Percentiles rank a stretch among this genome's conserved stretches.
phyloP scores from a whole-genome alignment of 2,329 filamentous ascomycete genomes.

The Colletotrichum orbiculare region DNA sequence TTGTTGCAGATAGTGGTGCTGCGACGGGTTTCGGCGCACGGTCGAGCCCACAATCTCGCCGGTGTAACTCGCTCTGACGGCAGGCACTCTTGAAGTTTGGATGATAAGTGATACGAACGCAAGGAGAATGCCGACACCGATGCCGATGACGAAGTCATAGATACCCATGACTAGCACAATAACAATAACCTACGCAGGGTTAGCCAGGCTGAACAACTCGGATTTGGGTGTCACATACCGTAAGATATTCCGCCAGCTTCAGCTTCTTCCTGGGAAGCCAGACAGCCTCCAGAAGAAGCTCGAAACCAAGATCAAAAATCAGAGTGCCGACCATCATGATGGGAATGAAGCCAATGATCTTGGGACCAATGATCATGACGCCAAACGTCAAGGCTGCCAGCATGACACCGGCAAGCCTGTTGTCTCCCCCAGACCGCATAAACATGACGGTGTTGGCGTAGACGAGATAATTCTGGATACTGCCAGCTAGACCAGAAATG shows the following conservation, averaged over 20 bases:
- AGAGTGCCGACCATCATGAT: slow-evolving; percentile 96
- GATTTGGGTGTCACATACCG: slow-evolving; percentile 60
- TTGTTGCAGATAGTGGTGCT: slow-evolving; percentile 85
- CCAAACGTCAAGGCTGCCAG: slow-evolving; percentile 83
- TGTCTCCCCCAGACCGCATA: slow-evolving; percentile 90
- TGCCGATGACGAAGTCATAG: slow-evolving; percentile 96
- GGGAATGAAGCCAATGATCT: slow-evolving; percentile 92
- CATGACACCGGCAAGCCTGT: slow-evolving; percentile 85
- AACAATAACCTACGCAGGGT: slow-evolving; percentile 70
- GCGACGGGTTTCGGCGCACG: slow-evolving; percentile 88
- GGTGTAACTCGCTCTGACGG: slow-evolving; percentile 89
- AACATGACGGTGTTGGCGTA: slow-evolving; percentile 99
- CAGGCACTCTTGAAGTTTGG: slow-evolving; percentile 89
- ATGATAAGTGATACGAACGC: slow-evolving; percentile 93
- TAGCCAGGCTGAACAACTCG: slow-evolving; percentile 35
- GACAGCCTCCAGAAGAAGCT: slow-evolving; percentile 88
- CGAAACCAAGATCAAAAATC: slow-evolving; percentile 95
- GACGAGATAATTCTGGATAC: slow-evolving; percentile 96
- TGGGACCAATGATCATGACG: slow-evolving; percentile 86
- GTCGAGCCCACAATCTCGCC: slow-evolving; percentile 92
- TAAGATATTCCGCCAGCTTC: slow-evolving; percentile 87
- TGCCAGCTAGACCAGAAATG: slow-evolving; percentile 85
- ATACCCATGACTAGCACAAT: slow-evolving; percentile 97
- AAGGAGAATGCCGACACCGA: slow-evolving; percentile 89
- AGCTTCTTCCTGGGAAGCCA: slow-evolving; percentile 91